Conservation (phyloP, 1,139 yeast species). For the Yamadazyma mexicana region DNA sequence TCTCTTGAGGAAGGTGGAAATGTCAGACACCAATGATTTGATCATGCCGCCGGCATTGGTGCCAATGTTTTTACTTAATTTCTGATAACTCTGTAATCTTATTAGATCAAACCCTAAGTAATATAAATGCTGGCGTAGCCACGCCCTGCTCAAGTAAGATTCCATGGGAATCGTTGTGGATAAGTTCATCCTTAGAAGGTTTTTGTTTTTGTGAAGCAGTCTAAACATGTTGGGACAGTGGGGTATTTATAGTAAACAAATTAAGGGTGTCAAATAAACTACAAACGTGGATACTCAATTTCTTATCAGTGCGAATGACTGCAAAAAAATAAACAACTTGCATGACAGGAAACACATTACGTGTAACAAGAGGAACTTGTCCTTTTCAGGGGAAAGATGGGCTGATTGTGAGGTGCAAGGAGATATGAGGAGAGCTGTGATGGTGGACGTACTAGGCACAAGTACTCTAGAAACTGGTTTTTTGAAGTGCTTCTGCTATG, state of each 20-base stretch:
- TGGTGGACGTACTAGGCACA: too few species aligned
- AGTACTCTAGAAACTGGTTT: too few species aligned
- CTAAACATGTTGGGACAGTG: neutral
- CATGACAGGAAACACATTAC: neutral
- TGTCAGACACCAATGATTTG: slow-evolving; percentile 36
- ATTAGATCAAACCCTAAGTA: slow-evolving; percentile 38
- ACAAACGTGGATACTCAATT: slow-evolving; percentile 1
- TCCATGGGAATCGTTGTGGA: slow-evolving; percentile 13
- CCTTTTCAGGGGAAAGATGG: too few species aligned
- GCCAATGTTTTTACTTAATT: slow-evolving; percentile 29
- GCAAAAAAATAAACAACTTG: neutral
- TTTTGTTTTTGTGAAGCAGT: neutral
- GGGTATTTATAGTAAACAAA: slow-evolving; percentile 1
- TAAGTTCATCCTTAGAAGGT: neutral
- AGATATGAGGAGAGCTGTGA: too few species aligned
- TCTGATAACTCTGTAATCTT: slow-evolving; percentile 35
- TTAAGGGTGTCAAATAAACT: neutral
- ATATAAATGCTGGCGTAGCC: slow-evolving; percentile 36
- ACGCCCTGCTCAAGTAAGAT: slow-evolving; percentile 17
- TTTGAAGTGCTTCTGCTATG: too few species aligned
- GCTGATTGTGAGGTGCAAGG: too few species aligned
- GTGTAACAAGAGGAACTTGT: neutral
- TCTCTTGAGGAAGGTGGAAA: slow-evolving; percentile 34
- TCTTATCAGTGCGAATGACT: slow-evolving; percentile 4
- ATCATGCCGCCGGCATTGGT: slow-evolving; percentile 38